These are phyloP conservation scores for Thermothelomyces thermophilus DNA, from an alignment of 2,329 filamentous ascomycete species.

Conservation along the genomic window DNA sequence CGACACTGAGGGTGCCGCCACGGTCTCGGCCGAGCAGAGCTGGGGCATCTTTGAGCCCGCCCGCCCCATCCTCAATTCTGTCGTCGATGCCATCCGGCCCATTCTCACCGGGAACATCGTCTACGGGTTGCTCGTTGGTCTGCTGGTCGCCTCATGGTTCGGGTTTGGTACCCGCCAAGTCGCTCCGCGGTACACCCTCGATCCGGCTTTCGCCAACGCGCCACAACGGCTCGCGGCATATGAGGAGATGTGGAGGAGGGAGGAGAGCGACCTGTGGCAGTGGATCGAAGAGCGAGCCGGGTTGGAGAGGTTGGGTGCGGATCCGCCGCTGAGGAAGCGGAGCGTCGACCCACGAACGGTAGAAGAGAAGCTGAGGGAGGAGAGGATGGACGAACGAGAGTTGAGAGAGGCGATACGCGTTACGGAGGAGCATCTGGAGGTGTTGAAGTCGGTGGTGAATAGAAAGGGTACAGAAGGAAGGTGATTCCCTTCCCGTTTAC, in stretches of 20 bases:
- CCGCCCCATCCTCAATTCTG: constrained; percentile 60
- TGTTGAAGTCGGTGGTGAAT: constrained; percentile 67
- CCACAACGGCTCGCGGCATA: constrained; percentile 74
- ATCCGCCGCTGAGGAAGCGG: constrained; percentile 37
- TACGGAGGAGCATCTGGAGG: constrained; percentile 76
- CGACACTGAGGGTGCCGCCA: constrained; percentile 35
- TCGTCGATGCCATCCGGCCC: constrained; percentile 62
- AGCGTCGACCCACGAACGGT: constrained; percentile 49
- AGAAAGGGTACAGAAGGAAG: constrained; percentile 32
- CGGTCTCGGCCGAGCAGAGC: constrained; percentile 38
- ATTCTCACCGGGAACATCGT: constrained; percentile 71
- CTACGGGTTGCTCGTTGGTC: constrained; percentile 64
- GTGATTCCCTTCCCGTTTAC: not conserved
- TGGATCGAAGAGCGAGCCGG: constrained; percentile 87
- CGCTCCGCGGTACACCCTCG: constrained; percentile 33
- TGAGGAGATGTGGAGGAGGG: constrained; percentile 83
- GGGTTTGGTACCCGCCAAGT: constrained; percentile 46
- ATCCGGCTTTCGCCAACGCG: constrained; percentile 36
- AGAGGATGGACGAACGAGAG: constrained; percentile 63
- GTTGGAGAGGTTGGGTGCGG: constrained; percentile 47
- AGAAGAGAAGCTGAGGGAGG: constrained; percentile 52
- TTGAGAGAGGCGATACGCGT: constrained; percentile 74
- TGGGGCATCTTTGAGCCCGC: constrained; percentile 84
- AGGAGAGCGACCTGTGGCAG: constrained; percentile 86
- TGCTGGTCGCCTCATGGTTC: constrained; percentile 71